Evolutionary conservation across 2,329 filamentous ascomycete species (phyloP).

Genomic region (Claviceps humidiphila): DNA sequence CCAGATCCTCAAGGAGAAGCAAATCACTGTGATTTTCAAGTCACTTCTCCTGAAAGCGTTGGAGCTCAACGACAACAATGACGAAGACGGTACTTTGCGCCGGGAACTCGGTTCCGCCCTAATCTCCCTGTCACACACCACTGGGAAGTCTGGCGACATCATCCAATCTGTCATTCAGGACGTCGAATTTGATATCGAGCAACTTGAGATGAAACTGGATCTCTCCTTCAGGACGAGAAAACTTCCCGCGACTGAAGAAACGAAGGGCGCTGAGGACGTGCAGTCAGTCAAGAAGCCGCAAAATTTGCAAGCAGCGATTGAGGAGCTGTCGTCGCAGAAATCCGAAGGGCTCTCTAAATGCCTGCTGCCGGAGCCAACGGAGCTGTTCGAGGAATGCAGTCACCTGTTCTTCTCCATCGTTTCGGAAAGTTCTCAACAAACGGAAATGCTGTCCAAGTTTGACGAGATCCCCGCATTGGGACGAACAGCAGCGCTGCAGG

Average conservation of each 20-base stretch:
- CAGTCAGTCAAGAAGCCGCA: conserved; percentile 17
- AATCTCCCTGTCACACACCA: conserved; percentile 49
- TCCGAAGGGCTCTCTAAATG: conserved; percentile 32
- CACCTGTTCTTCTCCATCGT: conserved; percentile 44
- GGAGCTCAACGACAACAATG: conserved; percentile 40
- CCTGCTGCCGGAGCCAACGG: conserved; percentile 34
- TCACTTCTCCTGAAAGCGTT: conserved; percentile 48
- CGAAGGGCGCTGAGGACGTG: conserved; percentile 23
- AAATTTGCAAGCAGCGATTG: conserved; percentile 26
- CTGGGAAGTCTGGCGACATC: conserved; percentile 44
- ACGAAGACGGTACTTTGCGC: conserved; percentile 42
- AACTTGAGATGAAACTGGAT: conserved; percentile 62
- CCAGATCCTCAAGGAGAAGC: conserved; percentile 47
- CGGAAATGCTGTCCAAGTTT: conserved; percentile 33
- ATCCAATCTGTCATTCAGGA: conserved; percentile 55
- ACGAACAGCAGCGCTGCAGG: conserved; percentile 39
- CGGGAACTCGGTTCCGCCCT: conserved; percentile 52
- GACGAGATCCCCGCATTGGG: conserved; percentile 42
- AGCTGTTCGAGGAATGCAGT: conserved; percentile 45
- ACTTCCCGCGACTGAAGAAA: conserved; percentile 34
- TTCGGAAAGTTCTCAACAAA: conserved; percentile 26
- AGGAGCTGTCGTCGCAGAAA: conserved; percentile 23
- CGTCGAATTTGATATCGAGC: conserved; percentile 57
- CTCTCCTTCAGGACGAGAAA: conserved; percentile 49
- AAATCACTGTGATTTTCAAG: conserved; percentile 52